Evolutionary conservation across 2,329 filamentous ascomycete species (phyloP).

Genomic region (Seiridium unicorne): DNA sequence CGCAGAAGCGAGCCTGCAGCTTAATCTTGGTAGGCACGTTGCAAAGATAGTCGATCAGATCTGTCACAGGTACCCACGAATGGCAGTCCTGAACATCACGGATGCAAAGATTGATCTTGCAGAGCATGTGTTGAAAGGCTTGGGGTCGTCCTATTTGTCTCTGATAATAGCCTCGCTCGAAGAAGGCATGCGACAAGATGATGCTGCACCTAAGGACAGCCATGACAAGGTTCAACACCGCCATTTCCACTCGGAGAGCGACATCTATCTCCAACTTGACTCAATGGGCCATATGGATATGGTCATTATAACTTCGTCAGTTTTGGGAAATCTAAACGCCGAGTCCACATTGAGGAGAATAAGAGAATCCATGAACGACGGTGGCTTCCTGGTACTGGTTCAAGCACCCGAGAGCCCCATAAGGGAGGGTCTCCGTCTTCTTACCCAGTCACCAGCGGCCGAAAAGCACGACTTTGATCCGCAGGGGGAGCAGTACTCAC

Average conservation of each 20-base stretch:
- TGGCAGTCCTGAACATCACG: constrained; percentile 36
- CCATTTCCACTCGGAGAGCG: background rate
- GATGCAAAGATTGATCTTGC: constrained; percentile 28
- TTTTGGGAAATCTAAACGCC: constrained; percentile 25
- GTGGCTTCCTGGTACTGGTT: constrained; percentile 34
- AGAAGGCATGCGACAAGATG: background rate
- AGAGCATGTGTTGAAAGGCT: constrained; percentile 26
- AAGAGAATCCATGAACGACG: constrained; percentile 30
- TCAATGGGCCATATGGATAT: constrained; percentile 19
- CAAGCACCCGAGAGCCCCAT: constrained; percentile 14
- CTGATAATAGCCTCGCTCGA: constrained; percentile 23
- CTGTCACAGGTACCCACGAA: constrained; percentile 34
- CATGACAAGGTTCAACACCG: background rate
- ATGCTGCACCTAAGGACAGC: constrained; percentile 9
- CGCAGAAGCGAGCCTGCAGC: constrained; percentile 27
- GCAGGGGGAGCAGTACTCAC: constrained; percentile 30
- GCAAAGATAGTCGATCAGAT: constrained; percentile 34
- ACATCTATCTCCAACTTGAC: constrained; percentile 15
- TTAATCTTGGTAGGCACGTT: constrained; percentile 31
- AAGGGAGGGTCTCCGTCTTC: constrained; percentile 16
- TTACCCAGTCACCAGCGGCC: background rate
- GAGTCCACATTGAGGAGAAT: constrained; percentile 22
- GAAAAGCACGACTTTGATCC: constrained; percentile 21
- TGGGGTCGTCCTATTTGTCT: constrained; percentile 28
- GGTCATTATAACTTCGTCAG: constrained; percentile 32